Evolutionary conservation across 441 rosid species (phyloP).

Genomic region (Capsella rubella): DNA sequence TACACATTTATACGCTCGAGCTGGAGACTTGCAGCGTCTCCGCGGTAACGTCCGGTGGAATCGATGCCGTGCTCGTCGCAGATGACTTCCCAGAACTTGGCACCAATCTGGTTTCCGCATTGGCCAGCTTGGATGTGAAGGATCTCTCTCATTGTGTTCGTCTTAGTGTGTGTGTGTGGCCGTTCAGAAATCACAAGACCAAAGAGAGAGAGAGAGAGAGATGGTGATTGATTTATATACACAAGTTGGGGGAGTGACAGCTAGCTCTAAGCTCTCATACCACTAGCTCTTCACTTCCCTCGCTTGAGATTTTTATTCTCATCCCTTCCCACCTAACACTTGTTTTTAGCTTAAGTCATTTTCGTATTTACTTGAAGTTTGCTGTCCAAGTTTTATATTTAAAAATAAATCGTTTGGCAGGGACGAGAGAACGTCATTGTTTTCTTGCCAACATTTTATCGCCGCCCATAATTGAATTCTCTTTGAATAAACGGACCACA

Average conservation of each 20-base stretch:
- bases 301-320: background rate
- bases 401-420: background rate
- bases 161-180: background rate
- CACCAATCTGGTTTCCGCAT: constrained; percentile 37
- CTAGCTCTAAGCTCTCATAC: background rate
- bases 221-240: background rate
- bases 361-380: too few species aligned
- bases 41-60: constrained; percentile 40
- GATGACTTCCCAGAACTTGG: constrained; percentile 24
- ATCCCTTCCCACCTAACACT: background rate
- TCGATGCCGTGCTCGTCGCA: constrained; percentile 47
- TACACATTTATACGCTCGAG: constrained; percentile 37
- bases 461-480: background rate
- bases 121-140: constrained; percentile 35
- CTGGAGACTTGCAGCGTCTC: constrained; percentile 21
- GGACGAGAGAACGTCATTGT: background rate
- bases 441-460: background rate
- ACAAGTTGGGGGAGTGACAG: background rate
- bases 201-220: background rate
- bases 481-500: background rate
- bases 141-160: constrained; percentile 31
- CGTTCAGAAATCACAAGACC: constrained; percentile 5
- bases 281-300: constrained; percentile 10
- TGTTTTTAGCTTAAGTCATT: background rate
- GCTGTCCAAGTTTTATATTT: too few species aligned